A percentile compares a stretch with the other conserved stretches of the same genome.
Evolutionary conservation across 441 rosid genomes (phyloP).

Genomic region (Erodium moschatum): DNA sequence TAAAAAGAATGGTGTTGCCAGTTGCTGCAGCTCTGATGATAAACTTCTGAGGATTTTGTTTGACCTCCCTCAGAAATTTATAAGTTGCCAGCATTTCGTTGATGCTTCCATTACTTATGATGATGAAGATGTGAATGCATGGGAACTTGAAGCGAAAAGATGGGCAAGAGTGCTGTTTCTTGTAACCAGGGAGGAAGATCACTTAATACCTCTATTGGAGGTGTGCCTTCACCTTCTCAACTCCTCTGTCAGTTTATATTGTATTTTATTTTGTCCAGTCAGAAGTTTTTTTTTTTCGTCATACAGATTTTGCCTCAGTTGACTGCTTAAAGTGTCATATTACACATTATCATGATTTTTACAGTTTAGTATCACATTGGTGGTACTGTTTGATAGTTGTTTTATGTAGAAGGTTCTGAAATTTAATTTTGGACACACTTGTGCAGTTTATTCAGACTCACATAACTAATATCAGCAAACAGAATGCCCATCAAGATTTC

Average conservation of each 20-base stretch:
- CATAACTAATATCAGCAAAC: conserved; percentile 36
- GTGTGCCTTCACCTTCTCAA: conserved; percentile 35
- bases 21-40: conserved; percentile 24
- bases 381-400: conserved; percentile 1
- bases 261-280: neutral
- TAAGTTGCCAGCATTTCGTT: conserved; percentile 26
- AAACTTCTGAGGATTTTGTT: conserved; percentile 45
- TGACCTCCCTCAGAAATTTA: conserved; percentile 50
- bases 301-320: neutral
- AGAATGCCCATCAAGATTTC: conserved; percentile 34
- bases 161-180: conserved; percentile 80
- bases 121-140: conserved; percentile 83
- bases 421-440: conserved; percentile 15
- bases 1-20: conserved; percentile 22
- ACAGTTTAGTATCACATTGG: neutral
- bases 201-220: conserved; percentile 44
- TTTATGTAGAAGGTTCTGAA: conserved; percentile 11
- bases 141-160: conserved; percentile 81
- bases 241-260: neutral
- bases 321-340: neutral
- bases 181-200: conserved; percentile 36
- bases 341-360: neutral
- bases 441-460: conserved; percentile 54
- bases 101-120: conserved; percentile 39
- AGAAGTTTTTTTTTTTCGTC: neutral